Evolutionary conservation across 1,139 yeast species (phyloP).

Genomic region (Geotrichum histeridarum): DNA sequence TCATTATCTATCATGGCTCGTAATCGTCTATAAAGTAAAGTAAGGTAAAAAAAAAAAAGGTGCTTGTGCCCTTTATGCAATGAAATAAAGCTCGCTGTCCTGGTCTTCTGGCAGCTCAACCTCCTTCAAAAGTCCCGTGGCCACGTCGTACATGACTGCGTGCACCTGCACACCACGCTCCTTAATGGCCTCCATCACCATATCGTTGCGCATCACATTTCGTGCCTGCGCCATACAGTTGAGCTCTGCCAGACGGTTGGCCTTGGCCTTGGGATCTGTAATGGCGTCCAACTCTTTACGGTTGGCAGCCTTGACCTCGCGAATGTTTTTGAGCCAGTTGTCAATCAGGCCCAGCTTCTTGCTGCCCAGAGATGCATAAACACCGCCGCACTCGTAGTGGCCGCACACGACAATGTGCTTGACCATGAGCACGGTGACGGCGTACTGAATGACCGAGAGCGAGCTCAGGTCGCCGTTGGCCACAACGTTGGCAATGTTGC

Average conservation of each 20-base stretch:
- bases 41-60: not conserved
- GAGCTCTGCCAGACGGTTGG: slow-evolving; percentile 66
- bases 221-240: slow-evolving; percentile 63
- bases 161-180: slow-evolving; percentile 76
- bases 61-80: not conserved
- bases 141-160: slow-evolving; percentile 85
- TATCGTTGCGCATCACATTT: slow-evolving; percentile 60
- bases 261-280: slow-evolving; percentile 45
- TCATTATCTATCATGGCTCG: not conserved
- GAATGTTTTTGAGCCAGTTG: slow-evolving; percentile 68
- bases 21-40: not conserved
- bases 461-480: slow-evolving; percentile 67
- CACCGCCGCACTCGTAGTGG: slow-evolving; percentile 97
- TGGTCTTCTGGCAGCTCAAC: slow-evolving; percentile 39
- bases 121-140: slow-evolving; percentile 58
- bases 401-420: slow-evolving; percentile 86
- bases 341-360: slow-evolving; percentile 67
- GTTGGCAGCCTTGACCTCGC: slow-evolving; percentile 63
- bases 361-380: slow-evolving; percentile 75
- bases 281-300: slow-evolving; percentile 38
- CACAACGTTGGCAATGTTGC: slow-evolving; percentile 85
- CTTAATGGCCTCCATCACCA: slow-evolving; percentile 66
- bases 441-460: slow-evolving; percentile 83
- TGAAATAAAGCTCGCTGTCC: slow-evolving; percentile 25
- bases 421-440: slow-evolving; percentile 81